Conservation (phyloP, 495 filamentous ascomycete genomes). For the Bathelium albidoporum region DNA sequence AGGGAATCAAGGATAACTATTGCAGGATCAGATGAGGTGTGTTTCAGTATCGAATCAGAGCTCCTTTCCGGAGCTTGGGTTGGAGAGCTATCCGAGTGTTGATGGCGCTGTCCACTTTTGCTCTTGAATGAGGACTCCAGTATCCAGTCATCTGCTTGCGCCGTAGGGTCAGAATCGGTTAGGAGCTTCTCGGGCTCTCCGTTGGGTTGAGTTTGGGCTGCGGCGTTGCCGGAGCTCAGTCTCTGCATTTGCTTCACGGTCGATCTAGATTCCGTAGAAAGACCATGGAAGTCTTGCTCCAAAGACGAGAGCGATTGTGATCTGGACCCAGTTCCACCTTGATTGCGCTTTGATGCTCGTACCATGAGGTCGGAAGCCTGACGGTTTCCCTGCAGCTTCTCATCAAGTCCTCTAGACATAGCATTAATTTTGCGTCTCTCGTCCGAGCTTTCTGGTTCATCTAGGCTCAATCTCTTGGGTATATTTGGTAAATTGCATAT, state of each 20-base stretch:
- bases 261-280: too few species aligned
- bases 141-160: not conserved
- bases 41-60: constrained; percentile 12
- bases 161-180: not conserved
- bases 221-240: too few species aligned
- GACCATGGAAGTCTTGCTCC: too few species aligned
- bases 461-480: not conserved
- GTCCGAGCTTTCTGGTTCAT: constrained; percentile 13
- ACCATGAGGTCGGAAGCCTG: too few species aligned
- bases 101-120: not conserved
- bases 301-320: too few species aligned
- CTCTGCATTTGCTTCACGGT: too few species aligned
- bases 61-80: not conserved
- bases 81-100: constrained; percentile 10
- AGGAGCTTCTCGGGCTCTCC: not conserved
- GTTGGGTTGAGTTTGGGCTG: not conserved
- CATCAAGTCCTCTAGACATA: not conserved
- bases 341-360: not conserved
- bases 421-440: not conserved
- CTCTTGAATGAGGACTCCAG: too few species aligned
- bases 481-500: constrained; percentile 75
- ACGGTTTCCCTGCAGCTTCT: too few species aligned
- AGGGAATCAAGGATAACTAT: constrained; percentile 91
- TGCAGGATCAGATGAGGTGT: constrained; percentile 34
- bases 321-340: too few species aligned